These are phyloP conservation scores for Candida railenensis DNA, from an alignment of 805 yeast species.

Conservation along the genomic window DNA sequence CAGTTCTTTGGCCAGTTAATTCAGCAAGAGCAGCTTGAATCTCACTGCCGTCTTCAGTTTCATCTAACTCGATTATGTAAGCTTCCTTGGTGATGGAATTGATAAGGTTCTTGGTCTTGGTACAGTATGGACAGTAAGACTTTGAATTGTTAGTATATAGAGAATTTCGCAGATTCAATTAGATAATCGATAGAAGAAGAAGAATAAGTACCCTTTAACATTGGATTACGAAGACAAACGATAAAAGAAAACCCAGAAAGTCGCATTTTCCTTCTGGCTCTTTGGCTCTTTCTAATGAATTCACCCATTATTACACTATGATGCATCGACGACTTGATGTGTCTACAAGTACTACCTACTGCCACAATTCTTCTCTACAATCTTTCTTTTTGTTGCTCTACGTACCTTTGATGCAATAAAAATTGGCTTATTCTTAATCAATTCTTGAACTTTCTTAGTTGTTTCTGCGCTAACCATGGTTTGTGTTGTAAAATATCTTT, in stretches of 20 bases:
- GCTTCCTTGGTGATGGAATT: constrained; percentile 43
- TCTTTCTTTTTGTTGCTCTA: constrained; percentile 1
- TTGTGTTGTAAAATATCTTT: constrained; percentile 17
- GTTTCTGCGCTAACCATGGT: constrained; percentile 61
- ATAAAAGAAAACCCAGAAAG: no score
- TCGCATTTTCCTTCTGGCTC: no score
- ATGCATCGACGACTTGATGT: no score
- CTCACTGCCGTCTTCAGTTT: constrained; percentile 67
- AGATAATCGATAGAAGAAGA: constrained; percentile 14
- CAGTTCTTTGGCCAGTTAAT: constrained; percentile 88
- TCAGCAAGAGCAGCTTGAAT: constrained; percentile 76
- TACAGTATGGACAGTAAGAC: constrained; percentile 46
- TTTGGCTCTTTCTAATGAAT: no score
- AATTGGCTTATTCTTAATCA: constrained; percentile 64
- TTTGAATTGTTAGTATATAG: constrained; percentile 14
- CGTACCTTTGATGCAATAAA: constrained; percentile 81
- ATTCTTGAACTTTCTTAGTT: constrained; percentile 54
- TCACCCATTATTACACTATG: no score
- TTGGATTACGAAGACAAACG: no score
- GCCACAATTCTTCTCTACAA: constrained; percentile 44
- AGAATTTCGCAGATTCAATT: neutral
- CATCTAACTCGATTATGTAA: constrained; percentile 55
- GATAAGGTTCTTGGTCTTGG: constrained; percentile 44
- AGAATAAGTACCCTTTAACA: no score
- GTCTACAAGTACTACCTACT: no score